These are phyloP conservation scores for Xerocomus cyaneibrunnescens DNA, from an alignment of 1,284 basidiomycete genomes.

Conservation along the genomic window DNA sequence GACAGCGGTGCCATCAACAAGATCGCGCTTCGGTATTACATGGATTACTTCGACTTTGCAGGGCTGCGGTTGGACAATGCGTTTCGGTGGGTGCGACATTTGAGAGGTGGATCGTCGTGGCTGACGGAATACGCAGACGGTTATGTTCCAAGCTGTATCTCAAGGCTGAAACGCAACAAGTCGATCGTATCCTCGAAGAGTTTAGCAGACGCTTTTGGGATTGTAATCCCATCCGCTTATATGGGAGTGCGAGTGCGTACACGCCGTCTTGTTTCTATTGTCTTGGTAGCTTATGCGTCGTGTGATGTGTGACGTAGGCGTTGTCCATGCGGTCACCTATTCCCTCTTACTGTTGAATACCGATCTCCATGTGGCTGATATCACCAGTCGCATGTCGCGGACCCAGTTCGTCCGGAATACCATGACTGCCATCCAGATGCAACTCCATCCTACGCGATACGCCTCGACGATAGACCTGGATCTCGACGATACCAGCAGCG, in stretches of 20 bases:
- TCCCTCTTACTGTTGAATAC: constrained; percentile 95
- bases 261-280: constrained; percentile 6
- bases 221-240: constrained; percentile 80
- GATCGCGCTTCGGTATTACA: constrained; percentile 74
- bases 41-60: constrained; percentile 88
- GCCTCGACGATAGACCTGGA: constrained; percentile 62
- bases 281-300: constrained; percentile 9
- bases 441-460: constrained; percentile 54
- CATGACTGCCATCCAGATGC: constrained; percentile 78
- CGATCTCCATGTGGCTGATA: constrained; percentile 93
- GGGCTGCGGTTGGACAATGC: constrained; percentile 83
- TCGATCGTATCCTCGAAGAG: constrained; percentile 92
- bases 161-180: constrained; percentile 96
- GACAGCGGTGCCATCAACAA: constrained; percentile 78
- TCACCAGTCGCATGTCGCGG: constrained; percentile 89
- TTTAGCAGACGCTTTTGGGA: constrained; percentile 91
- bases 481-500: constrained; percentile 64
- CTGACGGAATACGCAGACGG: constrained; percentile 47
- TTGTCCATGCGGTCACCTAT: constrained; percentile 92
- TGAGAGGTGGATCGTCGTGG: neutral
- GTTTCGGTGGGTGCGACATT: constrained; percentile 63
- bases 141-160: constrained; percentile 91
- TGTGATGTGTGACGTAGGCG: constrained; percentile 46
- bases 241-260: constrained; percentile 77
- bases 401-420: constrained; percentile 93